Evolutionary conservation across 805 yeast species (phyloP).

Genomic region (Starmerella riodocensis): DNA sequence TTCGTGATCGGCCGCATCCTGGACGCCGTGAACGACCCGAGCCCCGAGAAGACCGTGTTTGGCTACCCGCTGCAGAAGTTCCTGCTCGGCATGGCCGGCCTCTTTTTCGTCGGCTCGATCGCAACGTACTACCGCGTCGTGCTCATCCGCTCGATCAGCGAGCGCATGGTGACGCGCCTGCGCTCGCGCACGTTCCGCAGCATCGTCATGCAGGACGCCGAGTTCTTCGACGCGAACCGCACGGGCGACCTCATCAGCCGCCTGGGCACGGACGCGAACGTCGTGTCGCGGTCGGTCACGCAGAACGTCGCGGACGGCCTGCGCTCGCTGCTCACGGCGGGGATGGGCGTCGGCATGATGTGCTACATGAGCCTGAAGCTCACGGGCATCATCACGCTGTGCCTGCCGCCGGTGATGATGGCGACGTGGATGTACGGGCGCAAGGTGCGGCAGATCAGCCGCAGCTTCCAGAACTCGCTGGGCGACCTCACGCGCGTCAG

Average conservation of each 20-base stretch:
- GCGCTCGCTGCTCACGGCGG: constrained; percentile 66
- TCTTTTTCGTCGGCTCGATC: constrained; percentile 59
- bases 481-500: constrained; percentile 81
- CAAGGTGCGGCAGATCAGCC: constrained; percentile 57
- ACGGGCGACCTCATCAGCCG: constrained; percentile 88
- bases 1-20: constrained; percentile 72
- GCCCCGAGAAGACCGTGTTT: constrained; percentile 30
- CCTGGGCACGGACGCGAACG: constrained; percentile 74
- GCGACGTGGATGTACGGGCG: constrained; percentile 77
- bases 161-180: constrained; percentile 70
- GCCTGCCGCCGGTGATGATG: constrained; percentile 71
- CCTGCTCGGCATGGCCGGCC: constrained; percentile 43
- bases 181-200: constrained; percentile 65
- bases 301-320: constrained; percentile 89
- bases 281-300: constrained; percentile 74
- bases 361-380: constrained; percentile 68
- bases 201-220: constrained; percentile 72
- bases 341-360: constrained; percentile 88
- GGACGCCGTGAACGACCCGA: constrained; percentile 45
- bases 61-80: constrained; percentile 57
- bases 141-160: constrained; percentile 67
- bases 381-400: constrained; percentile 63
- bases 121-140: constrained; percentile 76
- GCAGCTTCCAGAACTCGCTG: constrained; percentile 66
- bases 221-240: constrained; percentile 76